Percentiles rank a stretch among this genome's conserved stretches.
These are phyloP conservation scores for Saksenaea vasiformis DNA, from an alignment of 371 early-diverging fungal species.

Conservation along the genomic window DNA sequence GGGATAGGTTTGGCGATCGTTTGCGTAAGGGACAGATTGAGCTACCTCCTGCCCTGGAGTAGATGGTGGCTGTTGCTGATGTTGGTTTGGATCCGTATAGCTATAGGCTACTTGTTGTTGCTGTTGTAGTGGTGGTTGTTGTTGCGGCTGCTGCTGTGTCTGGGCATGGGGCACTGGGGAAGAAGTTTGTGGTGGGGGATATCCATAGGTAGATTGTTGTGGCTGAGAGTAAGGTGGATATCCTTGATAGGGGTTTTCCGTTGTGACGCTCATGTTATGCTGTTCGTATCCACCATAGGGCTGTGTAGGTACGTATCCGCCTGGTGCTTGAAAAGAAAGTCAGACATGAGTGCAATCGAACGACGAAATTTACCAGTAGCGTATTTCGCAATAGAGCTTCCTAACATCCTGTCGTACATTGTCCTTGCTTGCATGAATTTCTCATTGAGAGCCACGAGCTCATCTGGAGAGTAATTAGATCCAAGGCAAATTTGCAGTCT, in stretches of 20 bases:
- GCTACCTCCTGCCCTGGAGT: conserved; percentile 8
- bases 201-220: conserved; percentile 24
- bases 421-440: conserved; percentile 56
- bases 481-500: background rate
- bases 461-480: conserved; percentile 28
- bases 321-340: conserved; percentile 2
- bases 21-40: conserved; percentile 4
- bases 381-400: conserved; percentile 51
- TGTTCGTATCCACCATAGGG: conserved; percentile 15
- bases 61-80: conserved; percentile 22
- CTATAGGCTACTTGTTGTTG: conserved; percentile 8
- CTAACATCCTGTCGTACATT: conserved; percentile 55
- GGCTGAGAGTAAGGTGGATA: conserved; percentile 13
- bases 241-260: conserved; percentile 8
- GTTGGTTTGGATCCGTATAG: conserved; percentile 14
- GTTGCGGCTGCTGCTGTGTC: conserved; percentile 26
- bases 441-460: conserved; percentile 54
- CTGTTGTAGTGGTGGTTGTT: conserved; percentile 16
- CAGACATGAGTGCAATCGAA: no score
- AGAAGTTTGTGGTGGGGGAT: conserved; percentile 18
- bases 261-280: conserved; percentile 13
- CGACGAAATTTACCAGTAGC: conserved; percentile 19
- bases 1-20: conserved; percentile 14
- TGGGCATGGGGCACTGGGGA: conserved; percentile 17
- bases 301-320: conserved; percentile 11